phyloP scores from a whole-genome alignment of 1,139 yeast genomes.

The Candida sp. region DNA sequence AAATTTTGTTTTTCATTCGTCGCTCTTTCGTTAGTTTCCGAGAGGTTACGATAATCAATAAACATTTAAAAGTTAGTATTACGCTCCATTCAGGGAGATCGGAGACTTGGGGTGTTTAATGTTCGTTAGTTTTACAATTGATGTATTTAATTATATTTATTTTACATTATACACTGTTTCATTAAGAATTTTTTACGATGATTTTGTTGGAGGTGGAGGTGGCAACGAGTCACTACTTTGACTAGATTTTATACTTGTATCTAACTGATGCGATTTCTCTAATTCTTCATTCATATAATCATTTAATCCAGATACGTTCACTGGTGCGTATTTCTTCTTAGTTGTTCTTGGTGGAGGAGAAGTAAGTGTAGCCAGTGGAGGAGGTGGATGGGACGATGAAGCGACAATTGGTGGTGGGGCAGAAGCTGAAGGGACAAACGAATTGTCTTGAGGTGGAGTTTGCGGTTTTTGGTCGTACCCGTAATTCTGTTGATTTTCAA shows the following conservation, averaged over 20 bases:
- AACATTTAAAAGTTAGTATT: no score
- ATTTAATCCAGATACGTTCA: slow-evolving; percentile 25
- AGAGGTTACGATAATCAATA: no score
- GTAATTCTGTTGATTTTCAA: slow-evolving; percentile 22
- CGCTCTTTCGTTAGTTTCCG: no score
- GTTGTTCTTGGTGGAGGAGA: slow-evolving; percentile 19
- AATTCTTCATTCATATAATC: slow-evolving; percentile 47
- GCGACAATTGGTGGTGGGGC: slow-evolving; percentile 10
- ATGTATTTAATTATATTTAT: not conserved
- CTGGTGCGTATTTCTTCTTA: slow-evolving; percentile 24
- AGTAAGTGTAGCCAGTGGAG: slow-evolving; percentile 9
- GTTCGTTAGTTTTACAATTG: no score
- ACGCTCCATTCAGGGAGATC: no score
- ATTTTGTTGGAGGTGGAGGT: slow-evolving; percentile 30
- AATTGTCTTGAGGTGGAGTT: slow-evolving; percentile 3
- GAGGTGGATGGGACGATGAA: slow-evolving; percentile 12
- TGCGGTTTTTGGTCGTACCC: slow-evolving; percentile 9
- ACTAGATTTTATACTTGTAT: slow-evolving; percentile 10
- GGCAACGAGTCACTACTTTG: slow-evolving; percentile 11
- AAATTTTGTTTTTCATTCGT: no score
- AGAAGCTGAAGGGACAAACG: slow-evolving; percentile 4
- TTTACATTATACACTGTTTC: not conserved
- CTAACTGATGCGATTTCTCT: slow-evolving; percentile 38
- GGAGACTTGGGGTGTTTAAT: no score
- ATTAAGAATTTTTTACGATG: not conserved